Base-by-base conservation (phyloP, 2,329 filamentous ascomycete species). In the Epichloe sibirici region DNA sequence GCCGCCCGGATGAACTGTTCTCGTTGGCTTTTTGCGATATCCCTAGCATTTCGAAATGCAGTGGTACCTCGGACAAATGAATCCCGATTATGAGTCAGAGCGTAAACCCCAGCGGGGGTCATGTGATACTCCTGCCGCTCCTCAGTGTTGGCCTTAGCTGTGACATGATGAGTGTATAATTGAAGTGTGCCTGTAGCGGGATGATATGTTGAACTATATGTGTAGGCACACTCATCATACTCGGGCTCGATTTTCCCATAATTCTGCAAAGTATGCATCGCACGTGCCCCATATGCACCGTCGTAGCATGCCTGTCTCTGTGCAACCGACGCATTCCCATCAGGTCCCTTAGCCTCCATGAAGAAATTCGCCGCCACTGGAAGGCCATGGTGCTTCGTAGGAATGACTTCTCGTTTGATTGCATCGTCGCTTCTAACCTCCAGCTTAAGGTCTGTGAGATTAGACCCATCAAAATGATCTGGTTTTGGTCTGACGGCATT, bases 291-390 rank as follows among this genome's bases (percentile, higher is more conserved):
- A n/a, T 61, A 48, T 12, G 68, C 66, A 25, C 64, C 65, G 56
- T 71, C 61, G 52, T 69, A 66, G 45, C 56, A 61, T 48, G 62
- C 66, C 50, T 71, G 68, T 39, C 62, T 60, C 35, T 6, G 56
- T 21, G 62, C 63, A 28, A 65, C 64, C 3, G 53, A 57, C 37
- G 34, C 25, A 7, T 43, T 35, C 6, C 64, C 63, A 52, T 66
- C 53, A 1, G 65, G 66, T 2, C 65, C 65, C 53, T 71, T 72
- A 0, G 56, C 63, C 49, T 65, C 64, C 3, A 71, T 47, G 54
- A 72, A 72, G 53, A 70, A 68, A 55, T 72, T 72, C 7, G 67
- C 67, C 15, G 58, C 58, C 3, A 66, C 56, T 2, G 68, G 69
- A 44, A 61, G 57, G 52, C 60, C 55, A 17, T 48, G 42, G 44